Base-by-base conservation (phyloP, 768 basidiomycete species). In the Ramaria sp. region DNA sequence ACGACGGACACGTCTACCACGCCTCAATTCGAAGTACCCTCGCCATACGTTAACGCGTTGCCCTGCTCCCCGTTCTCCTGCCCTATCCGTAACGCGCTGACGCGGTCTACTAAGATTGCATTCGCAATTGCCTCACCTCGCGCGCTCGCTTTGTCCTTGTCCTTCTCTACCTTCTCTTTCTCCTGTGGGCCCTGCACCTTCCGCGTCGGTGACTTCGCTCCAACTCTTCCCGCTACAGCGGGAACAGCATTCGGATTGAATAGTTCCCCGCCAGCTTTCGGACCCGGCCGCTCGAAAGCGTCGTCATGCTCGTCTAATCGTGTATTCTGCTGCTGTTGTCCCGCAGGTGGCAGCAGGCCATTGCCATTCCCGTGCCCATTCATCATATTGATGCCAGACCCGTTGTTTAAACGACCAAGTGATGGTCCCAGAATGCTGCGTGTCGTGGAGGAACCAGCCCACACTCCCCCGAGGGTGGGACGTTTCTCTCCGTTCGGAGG, bases 391-490 rank as follows among this genome's bases (percentile, higher is more conserved):
- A 39, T 31, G 22, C 30, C 31, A 19, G 49, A 10, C 7, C 27
- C 38, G 30, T 57, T 48, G 54, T 34, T 34, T 4, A 39, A 20
- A 4, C 54, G 50, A 33, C 19, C 31, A 19, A 42, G 34, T 4
- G 50, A 52, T 11, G 75, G 68, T 59, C 73, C 69, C 43, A 86
- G 74, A 58, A 80, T 73, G 20, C 82, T 73, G 13, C 82, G 74
- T 20, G 71, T 70, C 24, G 72, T 72, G 24, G 79, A 71, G 27
- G 78, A 67, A 60, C 82, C 84, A 20, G 78, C 81, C 88, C 88
- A 91, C 22, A 83, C 88, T 24, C 88, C 86, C 30, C 73, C 73
- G 6, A 77, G 77, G 1, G 73, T 70, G 3, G 82, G 82, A 6
- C 73, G 64, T 11, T 43, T 45, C 22, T 58, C 47, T 10, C 27